These are phyloP conservation scores for Cryptosporidium sp. DNA, from an alignment of 169 alveolate genomes.

Conservation along the genomic window DNA sequence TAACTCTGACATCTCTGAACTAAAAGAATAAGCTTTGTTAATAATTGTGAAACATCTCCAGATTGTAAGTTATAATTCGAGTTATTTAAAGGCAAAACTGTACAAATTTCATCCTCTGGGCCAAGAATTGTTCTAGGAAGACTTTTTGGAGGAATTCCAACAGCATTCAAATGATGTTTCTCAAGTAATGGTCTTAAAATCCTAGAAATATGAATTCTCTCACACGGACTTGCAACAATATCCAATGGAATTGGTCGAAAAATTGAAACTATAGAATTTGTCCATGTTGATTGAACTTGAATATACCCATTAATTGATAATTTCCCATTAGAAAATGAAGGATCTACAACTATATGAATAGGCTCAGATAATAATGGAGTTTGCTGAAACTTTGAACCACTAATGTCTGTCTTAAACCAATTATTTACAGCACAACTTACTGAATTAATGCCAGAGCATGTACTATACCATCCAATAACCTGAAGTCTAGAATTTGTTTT, in stretches of 20 bases:
- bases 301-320: constrained; percentile 84
- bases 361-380: constrained; percentile 91
- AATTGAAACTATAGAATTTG: constrained; percentile 37
- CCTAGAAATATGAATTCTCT: constrained; percentile 54
- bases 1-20: constrained; percentile 56
- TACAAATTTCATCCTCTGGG: constrained; percentile 69
- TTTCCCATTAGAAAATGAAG: constrained; percentile 88
- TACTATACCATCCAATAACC: constrained; percentile 91
- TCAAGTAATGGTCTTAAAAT: constrained; percentile 56
- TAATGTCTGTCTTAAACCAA: constrained; percentile 88
- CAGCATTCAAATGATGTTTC: constrained; percentile 60
- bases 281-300: constrained; percentile 51
- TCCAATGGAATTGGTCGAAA: constrained; percentile 66
- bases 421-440: constrained; percentile 93
- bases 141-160: constrained; percentile 58
- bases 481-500: constrained; percentile 88
- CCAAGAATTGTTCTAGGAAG: constrained; percentile 68
- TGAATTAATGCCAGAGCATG: constrained; percentile 90
- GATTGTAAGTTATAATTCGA: constrained; percentile 12
- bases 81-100: constrained; percentile 53
- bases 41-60: constrained; percentile 7
- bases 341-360: constrained; percentile 90
- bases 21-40: constrained; percentile 42
- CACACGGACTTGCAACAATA: constrained; percentile 54
- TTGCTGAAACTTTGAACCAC: constrained; percentile 88